These are phyloP conservation scores for Coemansia sp. DNA, from an alignment of 192 early-diverging fungal genomes.

Conservation along the genomic window DNA sequence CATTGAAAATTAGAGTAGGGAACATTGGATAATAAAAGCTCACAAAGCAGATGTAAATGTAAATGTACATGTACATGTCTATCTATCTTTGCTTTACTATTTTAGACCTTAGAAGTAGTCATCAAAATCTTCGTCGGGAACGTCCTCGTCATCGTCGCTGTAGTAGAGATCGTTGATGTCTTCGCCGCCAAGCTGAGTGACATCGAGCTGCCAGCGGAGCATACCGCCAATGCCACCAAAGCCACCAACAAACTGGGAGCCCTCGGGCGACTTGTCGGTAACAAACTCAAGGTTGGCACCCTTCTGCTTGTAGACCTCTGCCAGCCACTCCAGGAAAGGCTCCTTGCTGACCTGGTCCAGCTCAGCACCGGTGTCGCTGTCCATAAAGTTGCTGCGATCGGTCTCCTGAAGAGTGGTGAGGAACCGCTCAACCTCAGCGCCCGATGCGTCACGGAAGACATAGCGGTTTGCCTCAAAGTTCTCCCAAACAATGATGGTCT, in stretches of 20 bases:
- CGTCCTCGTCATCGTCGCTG: constrained; percentile 29
- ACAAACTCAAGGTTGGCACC: constrained; percentile 93
- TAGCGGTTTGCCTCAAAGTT: constrained; percentile 81
- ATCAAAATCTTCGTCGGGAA: constrained; percentile 19
- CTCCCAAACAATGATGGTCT: constrained; percentile 97
- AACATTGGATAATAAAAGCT: too few species aligned
- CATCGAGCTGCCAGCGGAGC: constrained; percentile 93
- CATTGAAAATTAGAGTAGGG: too few species aligned
- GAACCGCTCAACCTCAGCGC: constrained; percentile 68
- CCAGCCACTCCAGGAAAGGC: constrained; percentile 94
- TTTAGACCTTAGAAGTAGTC: constrained; percentile 19
- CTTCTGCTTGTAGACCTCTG: constrained; percentile 96
- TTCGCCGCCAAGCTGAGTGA: constrained; percentile 67
- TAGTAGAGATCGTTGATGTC: constrained; percentile 67
- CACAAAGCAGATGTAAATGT: too few species aligned
- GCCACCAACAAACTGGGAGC: constrained; percentile 96
- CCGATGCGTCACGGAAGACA: constrained; percentile 73
- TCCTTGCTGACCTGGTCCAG: constrained; percentile 81
- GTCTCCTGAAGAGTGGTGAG: constrained; percentile 86
- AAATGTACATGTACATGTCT: too few species aligned
- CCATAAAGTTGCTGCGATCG: constrained; percentile 69
- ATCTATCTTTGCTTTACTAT: background rate
- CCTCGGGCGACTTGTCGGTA: constrained; percentile 94
- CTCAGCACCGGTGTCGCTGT: constrained; percentile 67
- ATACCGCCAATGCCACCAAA: constrained; percentile 98